Evolutionary conservation across 2,329 filamentous ascomycete species (phyloP).

Genomic region (Ascochyta fabae): DNA sequence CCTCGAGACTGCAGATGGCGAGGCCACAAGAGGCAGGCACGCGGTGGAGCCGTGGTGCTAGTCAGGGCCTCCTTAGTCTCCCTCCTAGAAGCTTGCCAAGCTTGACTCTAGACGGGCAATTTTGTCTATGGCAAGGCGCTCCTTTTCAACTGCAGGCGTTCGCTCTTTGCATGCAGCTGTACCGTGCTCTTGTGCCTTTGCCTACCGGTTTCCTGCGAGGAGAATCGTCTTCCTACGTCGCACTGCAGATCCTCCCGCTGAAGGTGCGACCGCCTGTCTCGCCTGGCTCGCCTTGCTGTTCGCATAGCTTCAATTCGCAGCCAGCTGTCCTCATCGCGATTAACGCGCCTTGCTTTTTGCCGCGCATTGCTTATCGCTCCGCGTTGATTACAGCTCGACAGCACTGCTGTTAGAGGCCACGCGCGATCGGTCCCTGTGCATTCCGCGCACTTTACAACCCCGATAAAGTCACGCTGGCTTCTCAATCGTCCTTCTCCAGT

Average conservation of each 20-base stretch:
- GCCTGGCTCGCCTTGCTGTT: constrained; percentile 20
- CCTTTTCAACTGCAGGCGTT: constrained; percentile 27
- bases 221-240: constrained; percentile 25
- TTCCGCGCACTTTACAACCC: constrained; percentile 34
- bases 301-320: constrained; percentile 26
- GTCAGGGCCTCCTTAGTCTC: constrained; percentile 20
- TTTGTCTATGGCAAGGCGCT: constrained; percentile 29
- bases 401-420: constrained; percentile 21
- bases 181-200: constrained; percentile 14
- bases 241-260: constrained; percentile 28
- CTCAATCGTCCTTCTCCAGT: constrained; percentile 46
- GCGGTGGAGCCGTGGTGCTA: constrained; percentile 10
- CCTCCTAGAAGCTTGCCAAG: constrained; percentile 23
- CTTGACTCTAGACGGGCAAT: constrained; percentile 21
- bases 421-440: constrained; percentile 20
- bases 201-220: constrained; percentile 17
- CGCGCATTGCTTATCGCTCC: constrained; percentile 20
- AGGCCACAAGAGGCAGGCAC: constrained; percentile 8
- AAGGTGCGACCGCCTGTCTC: constrained; percentile 25
- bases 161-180: constrained; percentile 20
- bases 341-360: constrained; percentile 25
- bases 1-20: constrained; percentile 6
- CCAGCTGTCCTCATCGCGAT: constrained; percentile 37
- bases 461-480: constrained; percentile 48
- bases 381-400: constrained; percentile 4